Base-by-base conservation (phyloP, 2,329 filamentous ascomycete species). In the Zalaria obscura region DNA sequence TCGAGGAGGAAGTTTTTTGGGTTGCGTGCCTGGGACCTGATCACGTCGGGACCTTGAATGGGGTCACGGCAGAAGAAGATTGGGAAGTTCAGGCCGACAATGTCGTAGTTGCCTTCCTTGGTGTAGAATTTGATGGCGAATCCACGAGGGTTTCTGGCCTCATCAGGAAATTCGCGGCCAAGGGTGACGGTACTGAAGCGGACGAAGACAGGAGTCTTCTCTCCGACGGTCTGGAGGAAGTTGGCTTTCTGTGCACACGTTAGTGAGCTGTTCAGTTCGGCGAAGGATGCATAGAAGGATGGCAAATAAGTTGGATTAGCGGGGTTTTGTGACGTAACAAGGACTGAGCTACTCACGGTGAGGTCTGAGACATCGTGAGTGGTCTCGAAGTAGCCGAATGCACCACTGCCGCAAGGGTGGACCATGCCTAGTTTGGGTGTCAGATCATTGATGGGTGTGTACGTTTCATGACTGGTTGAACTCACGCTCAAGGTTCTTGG, bases 101-200 rank as follows among this genome's bases (percentile, higher is more conserved):
- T 64, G 44, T 70, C 67, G 35, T 67, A 68, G 47, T 68, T 68
- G 5, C 67, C 67, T 42, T 70, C 65, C 31, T 57, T 56, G 0
- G 67, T 70, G 41, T 68, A 66, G 45, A 70, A 64, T 47, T 70
- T 70, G 52, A 70, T 63, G 5, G 67, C 65, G 35, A 70, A 69
- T 0, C 67, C 67, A 41, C 67, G 60, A 2, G 64, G 63, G 43
- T 70, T 65, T 25, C 67, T 58, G 6, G 61, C 66, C 41, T 62
- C 55, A 42, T 70, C 67, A 4, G 67, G 58, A 39, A 59, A 66
- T 43, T 65, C 66, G 11, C 60, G 57, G 3, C 60, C 64, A 4
- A 61, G 55, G 0, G 61, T 65, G 34, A 68, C 65, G 2, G 65
- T 68, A 0, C 61, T 66, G 51, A 68, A 68, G 1, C 63, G 61